Evolutionary conservation across 495 filamentous ascomycete species (phyloP).

Genomic region (Podospora pseudoanserina): DNA sequence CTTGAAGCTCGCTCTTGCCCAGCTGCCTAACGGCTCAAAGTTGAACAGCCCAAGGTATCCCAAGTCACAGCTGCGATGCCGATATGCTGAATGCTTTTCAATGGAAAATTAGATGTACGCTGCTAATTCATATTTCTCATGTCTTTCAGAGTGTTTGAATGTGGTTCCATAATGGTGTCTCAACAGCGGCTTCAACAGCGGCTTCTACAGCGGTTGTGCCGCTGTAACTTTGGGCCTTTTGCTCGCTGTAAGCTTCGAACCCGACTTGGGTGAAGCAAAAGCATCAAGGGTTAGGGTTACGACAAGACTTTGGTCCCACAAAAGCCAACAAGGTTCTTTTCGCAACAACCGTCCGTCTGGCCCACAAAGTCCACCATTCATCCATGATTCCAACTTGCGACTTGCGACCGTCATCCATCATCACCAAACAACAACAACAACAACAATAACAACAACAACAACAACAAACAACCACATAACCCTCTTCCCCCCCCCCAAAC

Average conservation of each 20-base stretch:
- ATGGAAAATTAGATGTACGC: no score
- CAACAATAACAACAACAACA: no score
- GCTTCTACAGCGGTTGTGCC: no score
- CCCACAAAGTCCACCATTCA: neutral
- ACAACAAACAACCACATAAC: neutral
- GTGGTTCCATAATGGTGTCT: no score
- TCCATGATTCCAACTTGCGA: neutral
- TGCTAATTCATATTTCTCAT: no score
- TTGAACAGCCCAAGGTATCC: neutral
- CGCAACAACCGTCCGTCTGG: neutral
- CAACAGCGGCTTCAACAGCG: no score
- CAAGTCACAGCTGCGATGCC: neutral
- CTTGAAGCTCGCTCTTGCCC: neutral
- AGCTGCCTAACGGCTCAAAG: neutral
- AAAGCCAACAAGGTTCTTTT: neutral
- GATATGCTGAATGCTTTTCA: neutral
- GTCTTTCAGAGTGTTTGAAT: no score
- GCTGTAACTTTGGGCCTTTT: no score
- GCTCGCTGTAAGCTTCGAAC: no score
- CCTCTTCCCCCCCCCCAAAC: neutral
- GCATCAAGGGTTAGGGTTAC: no score
- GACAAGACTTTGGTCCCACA: neutral
- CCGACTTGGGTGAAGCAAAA: no score
- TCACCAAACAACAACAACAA: neutral
- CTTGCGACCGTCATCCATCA: neutral